Evolutionary conservation across 2,329 filamentous ascomycete species (phyloP).

Genomic region (Fusarium dlaminii): DNA sequence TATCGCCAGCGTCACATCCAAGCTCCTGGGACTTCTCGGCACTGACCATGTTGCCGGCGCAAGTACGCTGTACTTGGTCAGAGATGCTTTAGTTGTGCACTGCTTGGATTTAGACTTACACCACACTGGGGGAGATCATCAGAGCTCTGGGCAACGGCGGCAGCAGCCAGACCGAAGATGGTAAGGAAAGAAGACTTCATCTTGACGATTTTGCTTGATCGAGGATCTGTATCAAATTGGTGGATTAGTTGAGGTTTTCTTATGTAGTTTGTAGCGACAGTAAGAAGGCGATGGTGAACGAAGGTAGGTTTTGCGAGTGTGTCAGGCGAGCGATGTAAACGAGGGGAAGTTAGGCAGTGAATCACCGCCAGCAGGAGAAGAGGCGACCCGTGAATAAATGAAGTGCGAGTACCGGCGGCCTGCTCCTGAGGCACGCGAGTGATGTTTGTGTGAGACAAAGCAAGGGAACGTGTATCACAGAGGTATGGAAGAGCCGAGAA

Average conservation of each 20-base stretch:
- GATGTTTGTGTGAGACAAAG: constrained; percentile 47
- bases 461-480: constrained; percentile 39
- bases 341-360: constrained; percentile 17
- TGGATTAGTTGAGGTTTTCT: constrained; percentile 14
- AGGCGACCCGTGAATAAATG: constrained; percentile 22
- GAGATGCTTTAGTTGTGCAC: background rate
- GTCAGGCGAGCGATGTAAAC: constrained; percentile 2
- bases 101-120: constrained; percentile 52
- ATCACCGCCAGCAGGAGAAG: constrained; percentile 13
- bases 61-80: constrained; percentile 54
- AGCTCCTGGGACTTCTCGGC: constrained; percentile 54
- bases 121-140: constrained; percentile 59
- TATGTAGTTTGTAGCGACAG: constrained; percentile 8
- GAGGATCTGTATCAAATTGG: constrained; percentile 18
- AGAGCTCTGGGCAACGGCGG: constrained; percentile 54
- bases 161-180: constrained; percentile 53
- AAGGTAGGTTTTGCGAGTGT: constrained; percentile 10
- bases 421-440: constrained; percentile 18
- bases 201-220: constrained; percentile 47
- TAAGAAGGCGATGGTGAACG: constrained; percentile 6
- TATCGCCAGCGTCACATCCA: constrained; percentile 55
- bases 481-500: constrained; percentile 31
- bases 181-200: constrained; percentile 62
- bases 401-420: constrained; percentile 6
- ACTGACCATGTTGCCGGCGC: constrained; percentile 61